Base-by-base conservation (phyloP, 441 rosid species). In the Erodium trifolium region DNA sequence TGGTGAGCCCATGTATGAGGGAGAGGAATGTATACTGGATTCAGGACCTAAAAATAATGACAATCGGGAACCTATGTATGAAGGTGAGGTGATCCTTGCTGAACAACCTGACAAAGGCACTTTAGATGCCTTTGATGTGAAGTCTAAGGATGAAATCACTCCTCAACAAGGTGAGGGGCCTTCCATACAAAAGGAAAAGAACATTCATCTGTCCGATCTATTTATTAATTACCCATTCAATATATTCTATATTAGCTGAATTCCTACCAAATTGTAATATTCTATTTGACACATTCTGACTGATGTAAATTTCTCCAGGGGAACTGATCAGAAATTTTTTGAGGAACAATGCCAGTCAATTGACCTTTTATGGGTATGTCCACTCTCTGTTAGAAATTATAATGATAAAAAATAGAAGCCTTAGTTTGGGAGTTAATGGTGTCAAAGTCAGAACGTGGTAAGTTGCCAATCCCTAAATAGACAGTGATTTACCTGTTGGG, bases 51-150 rank as follows among this genome's bases (percentile, higher is more conserved):
- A 78, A 53, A 70, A 63, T 67, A 81, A 76, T 80, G 91, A 79
- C 77, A 87, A 85, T 57, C 78, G 83, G 71, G 96, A 93, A 60
- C 98, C 98, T 63, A 79, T 89, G 72, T 91, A 93, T 73, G 98
- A 93, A 86, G 99, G 99, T 73, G 99, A 95, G 80, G 90, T 84
- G 31, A 80, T 88, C 79, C 97, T 89, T 78, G 97, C 98, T 2
- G 82, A 88, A 75, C 89, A 81, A 77, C 82, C 83, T 70, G 97
- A 85, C 79, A 84, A 85, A 78, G 73, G 67, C 55, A 68, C 69
- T 35, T 65, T 12, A 51, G 84, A 80, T 68, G 74, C 81, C 72
- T 70, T 73, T 70, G 71, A 77, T 73, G 84, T 77, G 39, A 75
- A 68, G 68, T 71, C 79, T 62, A 81, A 78, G 12, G 87, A 77